These are phyloP conservation scores for Arabis alpina DNA, from an alignment of 345 rosid genomes.

Conservation along the genomic window DNA sequence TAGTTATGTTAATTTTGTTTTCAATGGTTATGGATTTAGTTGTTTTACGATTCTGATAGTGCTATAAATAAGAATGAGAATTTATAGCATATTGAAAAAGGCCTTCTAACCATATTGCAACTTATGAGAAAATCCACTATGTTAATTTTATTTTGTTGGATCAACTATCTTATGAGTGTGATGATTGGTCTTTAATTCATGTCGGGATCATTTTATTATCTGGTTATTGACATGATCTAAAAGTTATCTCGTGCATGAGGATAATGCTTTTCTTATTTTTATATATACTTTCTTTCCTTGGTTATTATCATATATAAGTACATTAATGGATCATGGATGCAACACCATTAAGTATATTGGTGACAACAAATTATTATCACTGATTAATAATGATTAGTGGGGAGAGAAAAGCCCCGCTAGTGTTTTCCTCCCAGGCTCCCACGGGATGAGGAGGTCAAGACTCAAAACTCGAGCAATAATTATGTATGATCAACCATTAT, in stretches of 20 bases:
- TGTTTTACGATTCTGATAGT: background rate
- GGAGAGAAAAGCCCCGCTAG: background rate
- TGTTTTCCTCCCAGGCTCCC: conserved; percentile 24
- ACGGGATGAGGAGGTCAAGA: conserved; percentile 4
- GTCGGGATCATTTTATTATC: background rate
- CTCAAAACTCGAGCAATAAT: conserved; percentile 11
- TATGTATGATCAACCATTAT: conserved; percentile 24
- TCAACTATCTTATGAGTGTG: conserved; percentile 7
- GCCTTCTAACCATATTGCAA: background rate
- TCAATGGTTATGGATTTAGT: background rate
- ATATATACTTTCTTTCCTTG: background rate
- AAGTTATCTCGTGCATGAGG: conserved; percentile 29
- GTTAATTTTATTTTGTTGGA: background rate
- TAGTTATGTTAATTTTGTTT: background rate
- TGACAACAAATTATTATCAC: background rate
- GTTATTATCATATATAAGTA: background rate
- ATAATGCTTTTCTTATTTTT: conserved; percentile 10
- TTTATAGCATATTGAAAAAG: background rate
- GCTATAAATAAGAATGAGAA: background rate
- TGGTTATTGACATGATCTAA: conserved; percentile 32
- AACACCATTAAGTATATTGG: conserved; percentile 9
- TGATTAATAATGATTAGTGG: conserved; percentile 16
- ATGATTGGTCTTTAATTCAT: conserved; percentile 35
- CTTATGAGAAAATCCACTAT: background rate
- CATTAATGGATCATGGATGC: conserved; percentile 20